Evolutionary conservation across 257 asterid genomes (phyloP), one percentile per base, ranked within the genome.

Genomic region (Paulownia fortunei): DNA sequence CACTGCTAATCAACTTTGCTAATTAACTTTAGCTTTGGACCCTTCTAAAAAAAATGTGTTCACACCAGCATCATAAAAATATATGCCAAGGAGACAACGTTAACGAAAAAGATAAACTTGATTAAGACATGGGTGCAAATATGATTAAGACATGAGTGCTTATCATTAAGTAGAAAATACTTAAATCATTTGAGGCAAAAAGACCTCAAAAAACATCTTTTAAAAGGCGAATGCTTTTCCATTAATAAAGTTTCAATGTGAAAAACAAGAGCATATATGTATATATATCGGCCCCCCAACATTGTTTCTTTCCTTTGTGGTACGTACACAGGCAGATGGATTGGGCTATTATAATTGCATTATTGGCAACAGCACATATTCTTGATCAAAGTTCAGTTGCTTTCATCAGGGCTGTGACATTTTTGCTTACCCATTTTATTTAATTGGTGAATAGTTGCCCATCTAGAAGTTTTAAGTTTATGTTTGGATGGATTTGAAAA

Each of bases 131-230:
- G 71, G 37, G 70, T 73, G 68, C 67, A 26, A 4, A 56, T 21
- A 32, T 21, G 77, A 44, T 73, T 72, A n/a, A 18, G 42, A 9
- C 54, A 75, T 62, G 32, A 71, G 76, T 73, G 42, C 24, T 73
- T 62, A 15, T 18, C 2, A 10, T 8, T 16, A 15, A 74, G 13
- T 47, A n/a, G 7, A 36, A 54, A 46, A 37, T 21, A 23, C 15
- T 41, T 59, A 13, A 66, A 32, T 13, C 39, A 24, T 47, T 72
- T 67, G 15, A 63, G 34, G 68, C 24, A 58, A 19, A 72, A 79
- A 36, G 63, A 30, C 56, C 60, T 72, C 19, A 39, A 55, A 69
- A n/a, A 64, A 24, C 30, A 52, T n/a, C 63, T 72, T 79, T 56
- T 46, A 26, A 44, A 73, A 59, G 70, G 44, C 4, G 60, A 44